phyloP scores from a whole-genome alignment of 202 grass and related monocot genomes.

The Setaria viridis region DNA sequence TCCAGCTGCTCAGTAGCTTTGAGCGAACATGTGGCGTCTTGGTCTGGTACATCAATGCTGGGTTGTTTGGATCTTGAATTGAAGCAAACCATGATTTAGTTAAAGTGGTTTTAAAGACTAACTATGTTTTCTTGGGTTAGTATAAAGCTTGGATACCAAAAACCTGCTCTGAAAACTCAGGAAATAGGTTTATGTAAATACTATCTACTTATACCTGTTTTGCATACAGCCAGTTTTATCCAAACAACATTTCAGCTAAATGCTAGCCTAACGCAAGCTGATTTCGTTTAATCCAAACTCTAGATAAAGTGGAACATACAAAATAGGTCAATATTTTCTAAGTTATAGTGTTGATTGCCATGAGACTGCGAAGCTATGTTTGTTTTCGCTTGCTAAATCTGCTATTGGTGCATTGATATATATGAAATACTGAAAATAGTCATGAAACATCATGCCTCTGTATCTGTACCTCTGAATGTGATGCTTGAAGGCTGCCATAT shows the following conservation, averaged over 20 bases:
- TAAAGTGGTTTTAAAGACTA: not conserved
- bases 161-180: not conserved
- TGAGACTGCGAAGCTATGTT: conserved; percentile 7
- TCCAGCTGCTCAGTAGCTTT: conserved; percentile 16
- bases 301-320: conserved; percentile 17
- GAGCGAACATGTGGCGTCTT: conserved; percentile 7
- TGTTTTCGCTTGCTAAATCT: conserved; percentile 28
- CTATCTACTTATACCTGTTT: not conserved
- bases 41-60: not conserved
- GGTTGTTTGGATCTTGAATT: conserved; percentile 21
- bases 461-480: conserved; percentile 25
- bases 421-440: conserved; percentile 23
- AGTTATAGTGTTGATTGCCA: conserved; percentile 35
- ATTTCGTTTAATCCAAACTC: not conserved
- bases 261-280: not conserved
- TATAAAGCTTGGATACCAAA: not conserved
- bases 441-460: conserved; percentile 7
- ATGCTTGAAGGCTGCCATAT: conserved; percentile 6
- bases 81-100: not conserved
- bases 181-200: not conserved
- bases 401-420: conserved; percentile 4
- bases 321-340: conserved; percentile 21
- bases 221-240: too few species aligned
- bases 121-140: not conserved
- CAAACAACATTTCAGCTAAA: conserved; percentile 7